phyloP scores from a whole-genome alignment of 768 basidiomycete genomes.

The Boletus edulis region DNA sequence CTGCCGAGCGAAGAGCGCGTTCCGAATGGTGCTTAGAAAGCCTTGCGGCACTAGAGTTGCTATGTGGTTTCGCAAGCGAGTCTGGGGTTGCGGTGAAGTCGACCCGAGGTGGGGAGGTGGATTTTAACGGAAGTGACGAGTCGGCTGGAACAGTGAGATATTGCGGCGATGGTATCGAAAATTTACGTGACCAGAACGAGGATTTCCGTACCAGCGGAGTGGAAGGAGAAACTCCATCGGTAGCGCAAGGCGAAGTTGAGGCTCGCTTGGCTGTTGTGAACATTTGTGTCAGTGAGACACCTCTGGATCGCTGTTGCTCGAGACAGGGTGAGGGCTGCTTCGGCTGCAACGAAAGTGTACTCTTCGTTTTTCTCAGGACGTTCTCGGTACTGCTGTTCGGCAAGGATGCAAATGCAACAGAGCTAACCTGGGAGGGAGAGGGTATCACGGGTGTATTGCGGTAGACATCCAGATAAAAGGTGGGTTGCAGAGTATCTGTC shows the following conservation, averaged over 20 bases:
- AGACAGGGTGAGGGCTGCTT: constrained; percentile 7
- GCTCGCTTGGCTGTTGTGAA: constrained; percentile 42
- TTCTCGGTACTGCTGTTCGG: constrained; percentile 13
- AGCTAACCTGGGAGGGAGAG: constrained; percentile 47
- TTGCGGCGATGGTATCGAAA: constrained; percentile 34
- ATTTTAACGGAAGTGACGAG: constrained; percentile 39
- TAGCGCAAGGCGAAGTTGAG: constrained; percentile 33
- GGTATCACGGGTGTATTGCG: constrained; percentile 46
- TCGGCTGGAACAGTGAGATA: constrained; percentile 29
- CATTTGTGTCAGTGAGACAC: constrained; percentile 55
- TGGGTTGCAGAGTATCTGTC: constrained; percentile 43
- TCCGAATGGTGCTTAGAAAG: constrained; percentile 48
- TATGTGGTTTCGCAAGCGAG: constrained; percentile 18
- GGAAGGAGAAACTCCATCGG: constrained; percentile 24
- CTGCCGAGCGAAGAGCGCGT: constrained; percentile 13
- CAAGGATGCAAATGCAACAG: constrained; percentile 41
- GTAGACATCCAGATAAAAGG: constrained; percentile 57
- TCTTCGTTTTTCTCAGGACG: constrained; percentile 50
- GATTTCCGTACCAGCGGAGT: constrained; percentile 52
- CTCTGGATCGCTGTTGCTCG: constrained; percentile 42
- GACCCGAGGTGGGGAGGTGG: constrained; percentile 43
- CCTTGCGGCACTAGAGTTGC: constrained; percentile 24
- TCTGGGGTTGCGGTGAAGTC: constrained; percentile 25
- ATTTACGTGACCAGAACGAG: constrained; percentile 68
- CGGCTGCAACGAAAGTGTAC: constrained; percentile 37